Evolutionary conservation across 1,139 yeast genomes (phyloP).

Genomic region (Candida tetrigidarum): DNA sequence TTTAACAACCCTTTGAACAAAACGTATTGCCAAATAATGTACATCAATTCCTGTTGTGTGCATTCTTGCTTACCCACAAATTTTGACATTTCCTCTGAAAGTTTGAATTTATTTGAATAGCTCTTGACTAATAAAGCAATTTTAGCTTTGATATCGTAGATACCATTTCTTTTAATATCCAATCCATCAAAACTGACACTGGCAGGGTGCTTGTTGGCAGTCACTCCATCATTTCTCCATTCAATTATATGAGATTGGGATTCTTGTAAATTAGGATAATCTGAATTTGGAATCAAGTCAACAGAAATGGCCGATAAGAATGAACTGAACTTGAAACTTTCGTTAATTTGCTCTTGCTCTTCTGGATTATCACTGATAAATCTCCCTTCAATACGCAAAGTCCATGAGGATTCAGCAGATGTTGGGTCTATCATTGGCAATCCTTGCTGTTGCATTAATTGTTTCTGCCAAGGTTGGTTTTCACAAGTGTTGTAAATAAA

Average conservation of each 20-base stretch:
- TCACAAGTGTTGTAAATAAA: constrained; percentile 82
- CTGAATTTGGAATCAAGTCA: constrained; percentile 59
- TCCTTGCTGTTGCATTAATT: constrained; percentile 33
- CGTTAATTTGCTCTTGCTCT: constrained; percentile 11
- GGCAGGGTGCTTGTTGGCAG: constrained; percentile 30
- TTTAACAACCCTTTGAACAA: constrained; percentile 72
- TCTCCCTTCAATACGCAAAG: constrained; percentile 86
- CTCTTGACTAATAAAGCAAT: constrained; percentile 84
- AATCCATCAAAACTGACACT: constrained; percentile 77
- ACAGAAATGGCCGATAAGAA: constrained; percentile 85
- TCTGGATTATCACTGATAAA: constrained; percentile 43
- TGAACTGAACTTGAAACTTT: constrained; percentile 61
- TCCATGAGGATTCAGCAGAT: constrained; percentile 67
- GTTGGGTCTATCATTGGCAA: constrained; percentile 23
- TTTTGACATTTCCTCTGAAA: constrained; percentile 64
- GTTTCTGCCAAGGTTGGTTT: constrained; percentile 91
- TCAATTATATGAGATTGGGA: constrained; percentile 42
- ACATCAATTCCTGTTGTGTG: constrained; percentile 86
- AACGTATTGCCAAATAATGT: constrained; percentile 86
- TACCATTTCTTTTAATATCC: constrained; percentile 82
- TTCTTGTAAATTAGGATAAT: constrained; percentile 40
- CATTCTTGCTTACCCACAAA: constrained; percentile 78
- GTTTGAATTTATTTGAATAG: constrained; percentile 61
- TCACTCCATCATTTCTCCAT: constrained; percentile 40
- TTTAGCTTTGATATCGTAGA: constrained; percentile 64